These are phyloP conservation scores for Rhodofomes roseus DNA, from an alignment of 1,284 basidiomycete species.

Conservation along the genomic window DNA sequence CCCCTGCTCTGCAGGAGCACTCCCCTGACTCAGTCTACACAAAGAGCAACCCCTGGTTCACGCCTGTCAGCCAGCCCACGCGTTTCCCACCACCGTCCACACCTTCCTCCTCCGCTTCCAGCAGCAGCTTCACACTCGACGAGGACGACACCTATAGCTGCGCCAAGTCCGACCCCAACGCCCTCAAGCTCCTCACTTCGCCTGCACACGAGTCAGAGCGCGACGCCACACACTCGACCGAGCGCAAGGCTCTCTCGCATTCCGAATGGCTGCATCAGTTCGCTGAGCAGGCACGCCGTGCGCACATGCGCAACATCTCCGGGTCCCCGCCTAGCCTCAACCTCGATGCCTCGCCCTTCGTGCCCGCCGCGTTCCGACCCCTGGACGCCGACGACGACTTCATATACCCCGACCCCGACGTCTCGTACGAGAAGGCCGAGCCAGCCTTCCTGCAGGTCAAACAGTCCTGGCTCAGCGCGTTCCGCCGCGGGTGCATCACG, in stretches of 20 bases:
- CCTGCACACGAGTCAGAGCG: neutral
- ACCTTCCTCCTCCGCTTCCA: neutral
- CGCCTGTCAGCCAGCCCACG: neutral
- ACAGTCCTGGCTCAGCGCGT: constrained; percentile 15
- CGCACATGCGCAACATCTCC: neutral
- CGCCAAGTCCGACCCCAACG: neutral
- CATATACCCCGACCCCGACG: neutral
- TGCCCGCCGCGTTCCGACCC: constrained; percentile 12
- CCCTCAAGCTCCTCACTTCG: neutral
- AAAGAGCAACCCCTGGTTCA: neutral
- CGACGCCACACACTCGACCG: neutral
- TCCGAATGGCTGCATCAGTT: neutral
- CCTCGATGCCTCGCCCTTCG: constrained; percentile 15
- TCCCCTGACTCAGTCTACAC: neutral
- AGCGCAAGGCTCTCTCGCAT: neutral
- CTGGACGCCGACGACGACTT: neutral
- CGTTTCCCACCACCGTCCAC: neutral
- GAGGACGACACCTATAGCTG: neutral
- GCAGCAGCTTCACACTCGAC: neutral
- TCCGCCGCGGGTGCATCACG: constrained; percentile 14
- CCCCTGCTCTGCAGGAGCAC: neutral
- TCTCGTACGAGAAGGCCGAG: constrained; percentile 1
- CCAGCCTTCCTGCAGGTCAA: constrained; percentile 8
- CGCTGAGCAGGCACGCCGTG: constrained; percentile 1
- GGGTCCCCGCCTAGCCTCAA: constrained; percentile 10